Evolutionary conservation across 805 yeast genomes (phyloP).

Genomic region (Saccharomycopsis microspora): DNA sequence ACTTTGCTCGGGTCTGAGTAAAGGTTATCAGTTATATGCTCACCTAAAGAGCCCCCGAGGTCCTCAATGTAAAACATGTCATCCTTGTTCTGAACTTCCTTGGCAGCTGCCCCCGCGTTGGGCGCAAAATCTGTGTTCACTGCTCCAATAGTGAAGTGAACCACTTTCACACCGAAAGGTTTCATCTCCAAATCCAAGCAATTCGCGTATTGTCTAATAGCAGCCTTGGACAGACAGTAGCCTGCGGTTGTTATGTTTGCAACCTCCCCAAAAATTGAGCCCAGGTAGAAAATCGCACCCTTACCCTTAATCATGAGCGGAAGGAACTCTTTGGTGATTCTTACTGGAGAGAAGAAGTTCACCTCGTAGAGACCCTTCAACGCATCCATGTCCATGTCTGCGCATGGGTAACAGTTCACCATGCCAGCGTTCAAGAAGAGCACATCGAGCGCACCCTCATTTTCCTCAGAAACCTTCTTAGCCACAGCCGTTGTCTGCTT

Average conservation of each 20-base stretch:
- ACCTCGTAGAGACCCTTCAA: slow-evolving; percentile 21
- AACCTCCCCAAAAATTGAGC: slow-evolving; percentile 23
- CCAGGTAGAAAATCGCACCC: slow-evolving; percentile 29
- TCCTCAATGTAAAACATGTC: slow-evolving; percentile 16
- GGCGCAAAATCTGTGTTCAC: slow-evolving; percentile 23
- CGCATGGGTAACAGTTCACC: slow-evolving; percentile 20
- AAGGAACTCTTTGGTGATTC: slow-evolving; percentile 25
- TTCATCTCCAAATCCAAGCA: slow-evolving; percentile 26
- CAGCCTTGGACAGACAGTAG: slow-evolving; percentile 29
- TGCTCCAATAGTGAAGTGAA: slow-evolving; percentile 29
- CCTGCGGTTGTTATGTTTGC: slow-evolving; percentile 26
- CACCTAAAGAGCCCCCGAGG: slow-evolving; percentile 15
- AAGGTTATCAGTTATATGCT: slow-evolving; percentile 6
- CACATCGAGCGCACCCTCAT: slow-evolving; percentile 25
- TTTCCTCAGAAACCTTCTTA: slow-evolving; percentile 19
- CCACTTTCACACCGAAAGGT: slow-evolving; percentile 29
- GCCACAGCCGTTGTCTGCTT: slow-evolving; percentile 18
- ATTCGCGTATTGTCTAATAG: slow-evolving; percentile 27
- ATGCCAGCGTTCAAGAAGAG: slow-evolving; percentile 33
- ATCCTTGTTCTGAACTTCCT: slow-evolving; percentile 21
- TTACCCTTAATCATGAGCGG: slow-evolving; percentile 23
- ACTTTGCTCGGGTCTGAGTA: neutral
- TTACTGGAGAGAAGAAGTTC: slow-evolving; percentile 30
- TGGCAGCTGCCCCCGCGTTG: neutral
- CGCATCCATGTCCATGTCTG: slow-evolving; percentile 23